A percentile compares a stretch with the other conserved stretches of the same genome.
Conservation (phyloP, 768 basidiomycete genomes). For the Mycena olivaceomarginata region DNA sequence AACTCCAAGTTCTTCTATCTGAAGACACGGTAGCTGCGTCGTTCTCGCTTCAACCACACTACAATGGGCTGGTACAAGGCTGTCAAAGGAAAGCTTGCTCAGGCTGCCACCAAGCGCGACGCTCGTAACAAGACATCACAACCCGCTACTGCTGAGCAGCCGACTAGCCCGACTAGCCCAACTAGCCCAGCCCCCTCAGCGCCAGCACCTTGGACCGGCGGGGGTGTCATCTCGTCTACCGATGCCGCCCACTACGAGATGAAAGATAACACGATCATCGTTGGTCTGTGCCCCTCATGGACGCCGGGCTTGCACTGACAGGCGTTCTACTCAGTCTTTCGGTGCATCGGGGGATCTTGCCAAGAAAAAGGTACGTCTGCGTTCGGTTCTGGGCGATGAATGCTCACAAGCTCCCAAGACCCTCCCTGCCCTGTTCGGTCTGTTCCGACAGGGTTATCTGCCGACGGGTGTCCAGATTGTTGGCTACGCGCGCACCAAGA, state of each 20-base stretch:
- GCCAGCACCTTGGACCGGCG: neutral
- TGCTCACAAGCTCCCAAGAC: constrained; percentile 72
- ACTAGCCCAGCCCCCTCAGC: neutral
- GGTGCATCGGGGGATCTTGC: constrained; percentile 98
- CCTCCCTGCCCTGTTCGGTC: constrained; percentile 94
- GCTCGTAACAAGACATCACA: neutral
- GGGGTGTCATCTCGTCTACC: constrained; percentile 82
- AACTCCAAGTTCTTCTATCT: too few species aligned
- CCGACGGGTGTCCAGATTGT: constrained; percentile 92
- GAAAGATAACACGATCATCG: constrained; percentile 91
- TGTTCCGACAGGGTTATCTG: constrained; percentile 88
- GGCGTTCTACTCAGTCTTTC: constrained; percentile 75
- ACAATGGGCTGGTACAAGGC: constrained; percentile 39
- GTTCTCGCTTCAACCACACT: neutral
- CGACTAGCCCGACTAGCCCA: constrained; percentile 11
- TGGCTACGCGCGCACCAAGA: constrained; percentile 98
- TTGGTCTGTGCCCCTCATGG: constrained; percentile 73
- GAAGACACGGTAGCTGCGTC: too few species aligned
- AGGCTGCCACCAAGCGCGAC: constrained; percentile 11
- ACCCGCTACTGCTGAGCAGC: neutral
- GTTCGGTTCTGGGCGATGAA: neutral
- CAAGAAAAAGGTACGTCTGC: constrained; percentile 90
- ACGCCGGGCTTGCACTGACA: constrained; percentile 33
- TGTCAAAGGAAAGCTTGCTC: constrained; percentile 28
- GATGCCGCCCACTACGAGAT: constrained; percentile 81